Conservation (phyloP, 768 basidiomycete genomes). For the Boletus tylopilopsis region DNA sequence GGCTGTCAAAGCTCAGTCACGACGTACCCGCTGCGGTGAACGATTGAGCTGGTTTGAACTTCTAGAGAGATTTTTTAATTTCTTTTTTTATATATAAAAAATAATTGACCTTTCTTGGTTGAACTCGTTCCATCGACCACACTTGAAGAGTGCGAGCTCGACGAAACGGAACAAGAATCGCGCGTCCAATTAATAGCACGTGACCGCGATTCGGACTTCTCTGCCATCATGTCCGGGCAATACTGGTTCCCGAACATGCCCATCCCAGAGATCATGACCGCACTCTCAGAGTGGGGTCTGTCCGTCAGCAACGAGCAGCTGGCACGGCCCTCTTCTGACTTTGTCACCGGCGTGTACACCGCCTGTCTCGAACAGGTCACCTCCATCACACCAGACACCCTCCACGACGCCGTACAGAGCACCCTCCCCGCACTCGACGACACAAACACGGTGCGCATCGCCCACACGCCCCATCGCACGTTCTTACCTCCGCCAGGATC, state of each 20-base stretch:
- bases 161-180: conserved; percentile 17
- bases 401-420: conserved; percentile 56
- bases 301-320: conserved; percentile 67
- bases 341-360: conserved; percentile 65
- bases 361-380: conserved; percentile 73
- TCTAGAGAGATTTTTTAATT: too few species aligned
- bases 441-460: conserved; percentile 49
- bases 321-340: conserved; percentile 60
- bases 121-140: not conserved
- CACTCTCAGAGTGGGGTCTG: conserved; percentile 67
- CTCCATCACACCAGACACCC: conserved; percentile 51
- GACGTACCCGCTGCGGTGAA: conserved; percentile 12
- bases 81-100: too few species aligned
- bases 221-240: conserved; percentile 27
- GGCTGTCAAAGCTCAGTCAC: not conserved
- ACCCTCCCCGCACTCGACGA: conserved; percentile 49
- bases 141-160: not conserved
- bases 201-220: conserved; percentile 24
- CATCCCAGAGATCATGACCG: conserved; percentile 56
- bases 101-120: conserved; percentile 17
- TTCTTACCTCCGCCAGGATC: conserved; percentile 44
- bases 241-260: conserved; percentile 68
- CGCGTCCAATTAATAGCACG: conserved; percentile 12
- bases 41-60: conserved; percentile 43
- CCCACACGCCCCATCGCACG: too few species aligned